phyloP scores from a whole-genome alignment of 352 stramenopile genomes.

The Pythium grandisporangium region DNA sequence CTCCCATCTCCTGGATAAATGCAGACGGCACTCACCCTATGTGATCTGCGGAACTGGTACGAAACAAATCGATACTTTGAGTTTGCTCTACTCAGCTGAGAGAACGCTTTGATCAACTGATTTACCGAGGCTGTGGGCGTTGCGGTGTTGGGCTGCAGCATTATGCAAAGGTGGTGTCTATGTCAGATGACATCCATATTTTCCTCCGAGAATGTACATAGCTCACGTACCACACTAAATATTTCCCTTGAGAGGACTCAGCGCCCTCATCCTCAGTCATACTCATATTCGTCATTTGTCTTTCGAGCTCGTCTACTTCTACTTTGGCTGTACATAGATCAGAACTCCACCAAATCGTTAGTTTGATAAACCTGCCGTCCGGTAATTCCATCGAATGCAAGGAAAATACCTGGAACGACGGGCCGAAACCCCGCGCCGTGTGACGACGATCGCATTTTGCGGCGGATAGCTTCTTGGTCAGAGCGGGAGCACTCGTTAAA shows the following conservation, averaged over 20 bases:
- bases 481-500: conserved; percentile 65
- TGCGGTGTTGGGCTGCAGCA: conserved; percentile 2
- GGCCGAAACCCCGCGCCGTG: conserved; percentile 60
- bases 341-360: neutral
- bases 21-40: too few relatives aligned
- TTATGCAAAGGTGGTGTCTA: too few relatives aligned
- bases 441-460: conserved; percentile 62
- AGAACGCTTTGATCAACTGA: too few relatives aligned
- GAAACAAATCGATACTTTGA: too few relatives aligned
- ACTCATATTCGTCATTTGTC: conserved; percentile 5
- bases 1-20: too few relatives aligned
- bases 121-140: neutral
- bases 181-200: too few relatives aligned
- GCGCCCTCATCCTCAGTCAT: conserved; percentile 12
- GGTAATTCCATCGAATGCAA: neutral
- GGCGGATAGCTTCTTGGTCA: conserved; percentile 61
- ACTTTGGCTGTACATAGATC: neutral
- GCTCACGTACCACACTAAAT: conserved; percentile 21
- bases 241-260: conserved; percentile 16
- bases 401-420: conserved; percentile 48
- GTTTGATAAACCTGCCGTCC: too few relatives aligned
- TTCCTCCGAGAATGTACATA: neutral
- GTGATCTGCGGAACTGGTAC: too few relatives aligned
- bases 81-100: too few relatives aligned
- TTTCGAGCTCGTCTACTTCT: conserved; percentile 14